These are phyloP conservation scores for Bryum argenteum DNA, from an alignment of 225 moss, liverwort and hornwort species.

Conservation along the genomic window DNA sequence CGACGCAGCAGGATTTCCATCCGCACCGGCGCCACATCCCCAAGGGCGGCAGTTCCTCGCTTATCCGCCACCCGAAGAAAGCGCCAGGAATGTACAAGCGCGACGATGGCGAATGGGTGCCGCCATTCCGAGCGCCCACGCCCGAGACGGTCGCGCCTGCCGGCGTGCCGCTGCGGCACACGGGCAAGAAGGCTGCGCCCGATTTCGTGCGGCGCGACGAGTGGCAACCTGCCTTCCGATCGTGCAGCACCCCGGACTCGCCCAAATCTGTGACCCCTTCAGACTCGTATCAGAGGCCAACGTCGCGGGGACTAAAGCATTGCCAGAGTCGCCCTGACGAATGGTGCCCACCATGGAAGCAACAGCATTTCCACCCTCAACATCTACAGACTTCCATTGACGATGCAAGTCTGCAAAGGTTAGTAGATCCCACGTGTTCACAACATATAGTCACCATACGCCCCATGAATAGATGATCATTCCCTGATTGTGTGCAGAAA, in stretches of 20 bases:
- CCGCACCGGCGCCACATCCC: constrained; percentile 40
- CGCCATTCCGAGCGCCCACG: constrained; percentile 38
- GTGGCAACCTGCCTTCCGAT: constrained; percentile 39
- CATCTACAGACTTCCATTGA: neutral
- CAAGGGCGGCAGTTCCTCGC: constrained; percentile 3
- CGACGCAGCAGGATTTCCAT: constrained; percentile 32
- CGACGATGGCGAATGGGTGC: constrained; percentile 47
- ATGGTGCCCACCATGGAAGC: constrained; percentile 50
- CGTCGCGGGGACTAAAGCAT: constrained; percentile 26
- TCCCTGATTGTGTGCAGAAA: constrained; percentile 14
- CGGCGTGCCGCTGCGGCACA: constrained; percentile 9
- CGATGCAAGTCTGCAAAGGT: constrained; percentile 10
- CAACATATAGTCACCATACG: no score
- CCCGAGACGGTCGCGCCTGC: constrained; percentile 26
- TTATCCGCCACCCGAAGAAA: constrained; percentile 22
- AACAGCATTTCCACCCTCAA: neutral
- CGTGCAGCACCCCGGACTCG: neutral
- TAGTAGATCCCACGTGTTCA: neutral
- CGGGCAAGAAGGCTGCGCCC: constrained; percentile 30
- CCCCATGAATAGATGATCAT: no score
- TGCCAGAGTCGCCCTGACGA: constrained; percentile 38
- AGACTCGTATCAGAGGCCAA: constrained; percentile 5
- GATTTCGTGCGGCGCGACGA: constrained; percentile 21
- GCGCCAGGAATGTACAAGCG: constrained; percentile 30
- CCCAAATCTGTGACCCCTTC: neutral